Evolutionary conservation across 1,284 basidiomycete species (phyloP), one percentile per base, ranked within the genome.

Genomic region (Meripilus lineatus): DNA sequence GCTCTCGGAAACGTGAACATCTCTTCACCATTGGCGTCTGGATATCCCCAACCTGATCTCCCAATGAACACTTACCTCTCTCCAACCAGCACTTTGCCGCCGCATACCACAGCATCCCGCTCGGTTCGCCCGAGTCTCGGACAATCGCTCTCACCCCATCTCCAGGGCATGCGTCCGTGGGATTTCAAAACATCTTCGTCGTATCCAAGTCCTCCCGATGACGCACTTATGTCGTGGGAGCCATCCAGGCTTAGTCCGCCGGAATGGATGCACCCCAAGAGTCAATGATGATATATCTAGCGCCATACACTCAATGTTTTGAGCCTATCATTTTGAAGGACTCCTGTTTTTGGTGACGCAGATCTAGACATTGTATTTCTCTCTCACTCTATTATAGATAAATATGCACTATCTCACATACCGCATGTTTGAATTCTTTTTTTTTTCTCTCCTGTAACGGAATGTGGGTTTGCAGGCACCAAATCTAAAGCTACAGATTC

Each of bases 161-260:
- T 67, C 36, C 62, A 64, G 30, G 49, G 50, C 24, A 44, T 57
- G 40, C 58, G 58, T 20, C 42, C 61, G 34, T 69, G 67, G 65
- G 59, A 58, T 28, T 54, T 53, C 34, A 53, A 56, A 42, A 38
- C 51, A 15, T 35, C 50, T 2, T 36, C 50, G 13, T 33, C 57
- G 18, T 58, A 59, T 48, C 57, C 57, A 25, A 53, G 55, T 47
- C 54, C 66, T 42, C 62, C 59, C 47, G 69, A 74, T 23, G 70
- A 72, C 45, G 60, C 67, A 1, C 71, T 74, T 48, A 72, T 71
- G 69, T 67, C 66, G 34, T 73, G 70, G 72, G 63, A 68, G 48
- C 66, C 68, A 22, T 52, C 63, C 26, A 56, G 57, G 32, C 63
- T 59, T 42, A 50, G 56, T 24, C 32, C n/a, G n/a, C n/a, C 45